Evolutionary conservation across 75 land plant species (phyloP).

Genomic region (Cunninghamia lanceolata): DNA sequence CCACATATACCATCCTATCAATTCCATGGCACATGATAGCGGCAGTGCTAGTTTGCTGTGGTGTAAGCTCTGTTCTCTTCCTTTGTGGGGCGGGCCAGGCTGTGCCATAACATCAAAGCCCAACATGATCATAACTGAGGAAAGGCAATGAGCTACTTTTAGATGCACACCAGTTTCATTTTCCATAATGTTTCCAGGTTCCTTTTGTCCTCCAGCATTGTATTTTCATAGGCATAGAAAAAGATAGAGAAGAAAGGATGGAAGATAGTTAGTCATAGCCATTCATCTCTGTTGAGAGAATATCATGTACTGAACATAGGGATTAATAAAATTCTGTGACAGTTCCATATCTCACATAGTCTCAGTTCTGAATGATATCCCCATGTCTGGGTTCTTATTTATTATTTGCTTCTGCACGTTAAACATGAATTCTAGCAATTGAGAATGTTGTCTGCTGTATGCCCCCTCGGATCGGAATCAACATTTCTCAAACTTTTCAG

Average conservation of each 20-base stretch:
- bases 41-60: too few relatives aligned
- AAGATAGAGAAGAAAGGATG: neutral
- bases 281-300: neutral
- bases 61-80: too few relatives aligned
- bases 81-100: too few relatives aligned
- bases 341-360: neutral
- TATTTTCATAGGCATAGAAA: neutral
- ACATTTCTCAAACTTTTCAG: too few relatives aligned
- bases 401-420: neutral
- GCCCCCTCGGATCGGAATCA: too few relatives aligned
- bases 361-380: neutral
- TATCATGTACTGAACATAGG: neutral
- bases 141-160: neutral
- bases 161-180: neutral
- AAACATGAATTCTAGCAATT: neutral
- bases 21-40: too few relatives aligned
- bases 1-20: too few relatives aligned
- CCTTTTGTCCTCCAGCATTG: neutral
- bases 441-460: neutral
- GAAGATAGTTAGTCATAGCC: neutral
- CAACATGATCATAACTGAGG: too few relatives aligned
- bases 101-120: too few relatives aligned
- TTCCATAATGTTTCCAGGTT: neutral
- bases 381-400: neutral
- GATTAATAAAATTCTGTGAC: too few relatives aligned